Evolutionary conservation across 352 stramenopile species (phyloP).

Genomic region (Albugo candida): DNA sequence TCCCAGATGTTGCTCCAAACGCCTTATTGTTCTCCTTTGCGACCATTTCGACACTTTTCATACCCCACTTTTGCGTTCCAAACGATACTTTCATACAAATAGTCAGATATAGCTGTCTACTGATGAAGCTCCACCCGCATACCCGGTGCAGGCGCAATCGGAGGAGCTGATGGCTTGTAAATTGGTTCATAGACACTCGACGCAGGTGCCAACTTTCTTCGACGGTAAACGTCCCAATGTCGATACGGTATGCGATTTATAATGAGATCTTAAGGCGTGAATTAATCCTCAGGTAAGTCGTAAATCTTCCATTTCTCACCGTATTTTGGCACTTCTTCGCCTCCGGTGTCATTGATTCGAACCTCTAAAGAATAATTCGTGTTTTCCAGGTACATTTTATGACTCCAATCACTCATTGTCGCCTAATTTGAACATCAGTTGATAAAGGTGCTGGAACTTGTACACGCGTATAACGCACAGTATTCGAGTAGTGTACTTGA

Average conservation of each 20-base stretch:
- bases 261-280: slow-evolving; percentile 26
- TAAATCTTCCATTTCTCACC: slow-evolving; percentile 11
- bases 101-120: too few species aligned
- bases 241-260: slow-evolving; percentile 65
- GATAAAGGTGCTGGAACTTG: background rate
- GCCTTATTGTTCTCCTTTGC: slow-evolving; percentile 11
- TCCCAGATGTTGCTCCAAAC: background rate
- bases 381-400: slow-evolving; percentile 57
- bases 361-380: slow-evolving; percentile 62
- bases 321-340: slow-evolving; percentile 64
- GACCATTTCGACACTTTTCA: slow-evolving; percentile 6
- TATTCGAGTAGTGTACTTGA: slow-evolving; percentile 66
- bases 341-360: slow-evolving; percentile 68
- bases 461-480: slow-evolving; percentile 15
- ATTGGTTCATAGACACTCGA: slow-evolving; percentile 14
- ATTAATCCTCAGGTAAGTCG: background rate
- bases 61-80: slow-evolving; percentile 47
- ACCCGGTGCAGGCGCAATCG: slow-evolving; percentile 18
- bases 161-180: slow-evolving; percentile 5
- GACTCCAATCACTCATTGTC: slow-evolving; percentile 53
- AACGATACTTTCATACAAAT: slow-evolving; percentile 17
- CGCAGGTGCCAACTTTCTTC: slow-evolving; percentile 29
- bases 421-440: slow-evolving; percentile 15
- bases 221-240: slow-evolving; percentile 64
- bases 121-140: background rate